Percentiles rank a stretch among this genome's conserved stretches.
Evolutionary conservation across 1,284 basidiomycete species (phyloP).

Genomic region (Ustilago cynodontis): DNA sequence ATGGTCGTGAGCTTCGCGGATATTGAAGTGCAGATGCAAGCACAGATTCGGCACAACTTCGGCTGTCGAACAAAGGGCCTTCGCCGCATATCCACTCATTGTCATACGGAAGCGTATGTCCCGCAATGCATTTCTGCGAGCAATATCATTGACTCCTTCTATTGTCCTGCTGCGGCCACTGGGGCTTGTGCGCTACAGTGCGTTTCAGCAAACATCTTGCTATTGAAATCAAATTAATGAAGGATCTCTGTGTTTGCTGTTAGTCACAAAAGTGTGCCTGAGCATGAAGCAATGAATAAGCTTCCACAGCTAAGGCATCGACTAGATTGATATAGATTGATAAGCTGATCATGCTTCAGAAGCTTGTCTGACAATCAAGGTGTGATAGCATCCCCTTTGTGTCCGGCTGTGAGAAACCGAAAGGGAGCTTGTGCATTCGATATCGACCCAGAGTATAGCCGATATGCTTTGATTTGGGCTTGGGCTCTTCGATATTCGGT

Average conservation of each 20-base stretch:
- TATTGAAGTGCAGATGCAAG: constrained; percentile 1
- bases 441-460: no score
- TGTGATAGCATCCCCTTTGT: neutral
- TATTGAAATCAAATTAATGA: neutral
- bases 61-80: no score
- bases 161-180: neutral
- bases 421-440: neutral
- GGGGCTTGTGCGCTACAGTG: neutral
- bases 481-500: neutral
- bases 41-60: neutral
- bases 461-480: neutral
- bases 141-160: neutral
- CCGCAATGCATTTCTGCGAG: neutral
- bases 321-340: neutral
- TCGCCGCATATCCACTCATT: neutral
- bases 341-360: neutral
- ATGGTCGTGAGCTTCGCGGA: constrained; percentile 31
- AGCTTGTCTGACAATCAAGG: neutral
- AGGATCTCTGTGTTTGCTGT: neutral
- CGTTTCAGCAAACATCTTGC: neutral
- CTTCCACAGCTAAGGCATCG: neutral
- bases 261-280: constrained; percentile 1
- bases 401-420: neutral
- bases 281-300: neutral
- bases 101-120: neutral